Conservation (phyloP, 129 eudicot genomes). For the Pittosporum tobira region DNA sequence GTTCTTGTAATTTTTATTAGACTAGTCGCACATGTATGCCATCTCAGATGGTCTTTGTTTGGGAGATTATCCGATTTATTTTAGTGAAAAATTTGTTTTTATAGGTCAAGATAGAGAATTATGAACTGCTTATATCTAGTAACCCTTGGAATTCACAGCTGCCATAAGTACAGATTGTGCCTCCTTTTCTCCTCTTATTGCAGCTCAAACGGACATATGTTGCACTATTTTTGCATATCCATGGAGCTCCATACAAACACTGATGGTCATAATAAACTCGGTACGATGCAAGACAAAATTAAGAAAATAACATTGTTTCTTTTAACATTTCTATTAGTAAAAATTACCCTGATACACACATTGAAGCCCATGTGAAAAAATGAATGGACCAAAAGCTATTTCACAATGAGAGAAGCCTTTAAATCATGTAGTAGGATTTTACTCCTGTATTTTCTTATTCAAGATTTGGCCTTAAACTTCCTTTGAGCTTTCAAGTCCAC, state of each 20-base stretch:
- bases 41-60: neutral
- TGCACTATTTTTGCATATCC: too few species aligned
- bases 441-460: slow-evolving; percentile 6
- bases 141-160: too few species aligned
- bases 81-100: too few species aligned
- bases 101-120: neutral
- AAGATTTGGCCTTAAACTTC: slow-evolving; percentile 60
- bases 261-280: neutral
- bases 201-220: too few species aligned
- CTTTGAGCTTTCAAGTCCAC: slow-evolving; percentile 76
- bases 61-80: neutral
- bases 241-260: too few species aligned
- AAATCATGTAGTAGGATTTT: neutral
- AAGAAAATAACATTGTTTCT: neutral
- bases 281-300: neutral
- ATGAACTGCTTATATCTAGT: too few species aligned
- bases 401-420: slow-evolving; percentile 24
- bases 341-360: slow-evolving; percentile 38
- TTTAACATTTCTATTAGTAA: slow-evolving; percentile 6
- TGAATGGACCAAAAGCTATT: slow-evolving; percentile 36
- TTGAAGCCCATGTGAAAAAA: slow-evolving; percentile 62
- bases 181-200: too few species aligned
- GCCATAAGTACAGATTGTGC: neutral
- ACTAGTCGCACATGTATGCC: neutral
- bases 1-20: too few species aligned